phyloP scores from a whole-genome alignment of 2,329 filamentous ascomycete genomes.

The Teratosphaeria destructans region DNA sequence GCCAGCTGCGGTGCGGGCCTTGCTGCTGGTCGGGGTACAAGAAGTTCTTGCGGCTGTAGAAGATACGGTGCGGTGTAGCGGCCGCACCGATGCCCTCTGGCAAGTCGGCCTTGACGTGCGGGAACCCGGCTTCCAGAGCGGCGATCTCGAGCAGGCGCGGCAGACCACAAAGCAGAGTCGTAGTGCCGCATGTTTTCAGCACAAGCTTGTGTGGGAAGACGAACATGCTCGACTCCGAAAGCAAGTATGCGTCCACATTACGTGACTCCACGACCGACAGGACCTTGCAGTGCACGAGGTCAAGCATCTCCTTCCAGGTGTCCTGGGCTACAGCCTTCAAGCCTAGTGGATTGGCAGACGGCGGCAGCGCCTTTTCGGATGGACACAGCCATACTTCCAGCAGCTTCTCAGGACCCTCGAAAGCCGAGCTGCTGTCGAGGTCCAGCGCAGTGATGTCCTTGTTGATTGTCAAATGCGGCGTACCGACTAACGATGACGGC shows the following conservation, averaged over 20 bases:
- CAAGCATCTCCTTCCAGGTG: conserved; percentile 91
- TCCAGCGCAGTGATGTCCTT: conserved; percentile 76
- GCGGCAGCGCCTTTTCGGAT: conserved; percentile 60
- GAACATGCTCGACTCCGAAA: conserved; percentile 99
- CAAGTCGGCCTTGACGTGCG: conserved; percentile 60
- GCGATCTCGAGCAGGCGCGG: conserved; percentile 89
- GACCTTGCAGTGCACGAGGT: conserved; percentile 97
- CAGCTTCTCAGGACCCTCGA: conserved; percentile 96
- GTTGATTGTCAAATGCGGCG: conserved; percentile 91
- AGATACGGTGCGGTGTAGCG: conserved; percentile 86
- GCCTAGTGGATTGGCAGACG: conserved; percentile 60
- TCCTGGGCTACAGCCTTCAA: conserved; percentile 77
- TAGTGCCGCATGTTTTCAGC: conserved; percentile 95
- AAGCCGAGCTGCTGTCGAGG: conserved; percentile 89
- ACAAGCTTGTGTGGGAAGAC: conserved; percentile 99
- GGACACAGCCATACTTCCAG: conserved; percentile 97
- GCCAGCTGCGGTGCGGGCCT: conserved; percentile 94
- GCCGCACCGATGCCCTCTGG: conserved; percentile 59
- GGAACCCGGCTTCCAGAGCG: conserved; percentile 77
- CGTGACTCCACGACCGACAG: conserved; percentile 89
- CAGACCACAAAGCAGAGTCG: conserved; percentile 79
- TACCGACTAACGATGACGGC: conserved; percentile 62
- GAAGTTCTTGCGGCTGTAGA: conserved; percentile 99
- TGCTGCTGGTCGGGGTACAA: conserved; percentile 89
- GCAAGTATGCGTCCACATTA: conserved; percentile 87